A percentile compares a stretch with the other conserved stretches of the same genome.
Evolutionary conservation across 2,329 filamentous ascomycete species (phyloP).

Genomic region (Microdochium nivale): DNA sequence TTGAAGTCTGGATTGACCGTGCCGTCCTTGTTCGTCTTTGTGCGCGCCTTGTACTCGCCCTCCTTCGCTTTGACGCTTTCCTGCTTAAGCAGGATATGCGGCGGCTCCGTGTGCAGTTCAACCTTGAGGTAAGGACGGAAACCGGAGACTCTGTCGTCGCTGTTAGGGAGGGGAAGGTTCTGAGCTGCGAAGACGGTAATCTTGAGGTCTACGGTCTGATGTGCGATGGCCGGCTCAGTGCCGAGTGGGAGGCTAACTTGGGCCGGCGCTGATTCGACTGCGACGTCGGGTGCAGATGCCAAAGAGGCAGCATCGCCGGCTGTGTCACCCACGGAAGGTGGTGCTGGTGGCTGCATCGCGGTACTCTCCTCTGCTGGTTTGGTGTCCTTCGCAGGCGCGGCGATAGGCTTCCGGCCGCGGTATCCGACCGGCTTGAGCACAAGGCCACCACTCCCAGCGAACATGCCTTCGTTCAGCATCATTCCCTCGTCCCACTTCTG

Average conservation of each 20-base stretch:
- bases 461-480: conserved; percentile 96
- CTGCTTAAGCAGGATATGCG: conserved; percentile 18
- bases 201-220: conserved; percentile 57
- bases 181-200: conserved; percentile 74
- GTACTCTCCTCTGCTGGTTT: not conserved
- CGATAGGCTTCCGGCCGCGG: conserved; percentile 22
- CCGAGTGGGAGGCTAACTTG: conserved; percentile 1
- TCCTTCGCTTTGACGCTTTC: conserved; percentile 48
- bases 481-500: conserved; percentile 84
- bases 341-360: conserved; percentile 1
- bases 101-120: conserved; percentile 68
- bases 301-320: not conserved
- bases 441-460: conserved; percentile 74
- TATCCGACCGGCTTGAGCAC: conserved; percentile 69
- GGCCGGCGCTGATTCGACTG: not conserved
- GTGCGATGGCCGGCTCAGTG: conserved; percentile 25
- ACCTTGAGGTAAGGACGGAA: conserved; percentile 79
- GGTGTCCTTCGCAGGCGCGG: conserved; percentile 1
- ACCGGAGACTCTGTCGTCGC: conserved; percentile 38
- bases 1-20: conserved; percentile 51
- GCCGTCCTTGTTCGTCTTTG: conserved; percentile 43
- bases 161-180: conserved; percentile 56
- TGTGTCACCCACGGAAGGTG: not conserved
- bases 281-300: not conserved
- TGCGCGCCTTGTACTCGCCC: conserved; percentile 50